Percentiles rank a stretch among this genome's conserved stretches.
phyloP scores from a whole-genome alignment of 306 rosid species.

The Sindora glabra region DNA sequence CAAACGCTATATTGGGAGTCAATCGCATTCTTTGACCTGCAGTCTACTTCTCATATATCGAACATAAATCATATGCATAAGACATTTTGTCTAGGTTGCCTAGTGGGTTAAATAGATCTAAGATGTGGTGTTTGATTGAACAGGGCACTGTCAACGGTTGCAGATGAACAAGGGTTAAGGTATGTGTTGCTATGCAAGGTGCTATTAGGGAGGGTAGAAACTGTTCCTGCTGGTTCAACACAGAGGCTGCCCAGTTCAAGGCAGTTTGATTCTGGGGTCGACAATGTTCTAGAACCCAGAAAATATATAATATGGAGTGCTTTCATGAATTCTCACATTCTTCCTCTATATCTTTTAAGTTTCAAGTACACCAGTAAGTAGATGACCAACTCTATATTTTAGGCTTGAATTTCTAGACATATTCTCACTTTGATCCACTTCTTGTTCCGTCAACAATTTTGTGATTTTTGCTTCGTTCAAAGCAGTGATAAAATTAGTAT shows the following conservation, averaged over 20 bases:
- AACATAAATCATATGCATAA: too few species aligned
- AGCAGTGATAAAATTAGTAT: too few species aligned
- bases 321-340: slow-evolving; percentile 44
- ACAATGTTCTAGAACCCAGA: slow-evolving; percentile 25
- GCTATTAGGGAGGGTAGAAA: slow-evolving; percentile 42
- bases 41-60: too few species aligned
- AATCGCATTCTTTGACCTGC: too few species aligned
- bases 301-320: slow-evolving; percentile 40
- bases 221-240: slow-evolving; percentile 28
- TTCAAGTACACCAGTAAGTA: slow-evolving; percentile 26
- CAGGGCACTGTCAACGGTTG: slow-evolving; percentile 28
- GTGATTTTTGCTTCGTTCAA: too few species aligned
- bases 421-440: too few species aligned
- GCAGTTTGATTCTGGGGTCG: slow-evolving; percentile 44
- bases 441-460: too few species aligned
- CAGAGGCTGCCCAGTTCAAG: slow-evolving; percentile 38
- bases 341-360: slow-evolving; percentile 34
- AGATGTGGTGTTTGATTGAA: not conserved
- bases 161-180: slow-evolving; percentile 37
- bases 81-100: too few species aligned
- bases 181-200: slow-evolving; percentile 49
- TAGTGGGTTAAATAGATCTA: not conserved
- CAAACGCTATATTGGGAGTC: too few species aligned
- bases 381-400: not conserved
- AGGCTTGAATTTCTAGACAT: not conserved